These are phyloP conservation scores for Phytophthora foliorum DNA, from an alignment of 352 stramenopile species.

Conservation along the genomic window DNA sequence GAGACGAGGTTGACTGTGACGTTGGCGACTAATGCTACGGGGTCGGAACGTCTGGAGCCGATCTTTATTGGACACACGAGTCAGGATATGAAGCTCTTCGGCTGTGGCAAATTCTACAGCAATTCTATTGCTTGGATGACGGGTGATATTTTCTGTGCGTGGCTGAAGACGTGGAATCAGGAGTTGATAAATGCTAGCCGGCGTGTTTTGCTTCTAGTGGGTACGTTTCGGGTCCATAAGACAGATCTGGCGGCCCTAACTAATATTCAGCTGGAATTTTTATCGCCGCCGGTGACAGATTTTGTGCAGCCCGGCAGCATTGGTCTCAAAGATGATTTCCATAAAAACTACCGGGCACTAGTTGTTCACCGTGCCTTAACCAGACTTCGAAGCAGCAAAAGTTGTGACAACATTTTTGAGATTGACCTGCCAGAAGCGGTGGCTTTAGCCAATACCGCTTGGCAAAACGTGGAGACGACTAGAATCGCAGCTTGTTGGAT, in stretches of 20 bases:
- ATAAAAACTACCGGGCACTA: not conserved
- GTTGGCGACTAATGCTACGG: constrained; percentile 21
- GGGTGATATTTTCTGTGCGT: constrained; percentile 15
- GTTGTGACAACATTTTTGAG: constrained; percentile 3
- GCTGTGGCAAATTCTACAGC: not conserved
- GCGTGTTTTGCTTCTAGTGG: constrained; percentile 18
- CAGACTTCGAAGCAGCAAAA: not conserved
- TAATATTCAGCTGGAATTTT: constrained; percentile 27
- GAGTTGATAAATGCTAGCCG: constrained; percentile 10
- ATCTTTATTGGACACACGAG: constrained; percentile 10
- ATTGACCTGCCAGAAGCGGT: constrained; percentile 1
- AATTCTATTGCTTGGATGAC: constrained; percentile 24
- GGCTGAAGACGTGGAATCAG: constrained; percentile 13
- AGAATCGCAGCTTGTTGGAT: not conserved
- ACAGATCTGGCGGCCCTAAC: constrained; percentile 7
- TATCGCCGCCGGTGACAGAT: constrained; percentile 7
- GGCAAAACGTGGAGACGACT: not conserved
- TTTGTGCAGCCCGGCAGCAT: constrained; percentile 16
- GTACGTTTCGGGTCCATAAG: constrained; percentile 13
- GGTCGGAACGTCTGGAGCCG: constrained; percentile 11
- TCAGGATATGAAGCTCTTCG: not conserved
- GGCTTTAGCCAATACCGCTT: not conserved
- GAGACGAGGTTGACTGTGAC: constrained; percentile 24
- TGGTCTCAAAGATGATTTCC: constrained; percentile 1
- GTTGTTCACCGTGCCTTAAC: constrained; percentile 1